Conservation (phyloP, 1,139 yeast species). For the Candida buenavistaensis region DNA sequence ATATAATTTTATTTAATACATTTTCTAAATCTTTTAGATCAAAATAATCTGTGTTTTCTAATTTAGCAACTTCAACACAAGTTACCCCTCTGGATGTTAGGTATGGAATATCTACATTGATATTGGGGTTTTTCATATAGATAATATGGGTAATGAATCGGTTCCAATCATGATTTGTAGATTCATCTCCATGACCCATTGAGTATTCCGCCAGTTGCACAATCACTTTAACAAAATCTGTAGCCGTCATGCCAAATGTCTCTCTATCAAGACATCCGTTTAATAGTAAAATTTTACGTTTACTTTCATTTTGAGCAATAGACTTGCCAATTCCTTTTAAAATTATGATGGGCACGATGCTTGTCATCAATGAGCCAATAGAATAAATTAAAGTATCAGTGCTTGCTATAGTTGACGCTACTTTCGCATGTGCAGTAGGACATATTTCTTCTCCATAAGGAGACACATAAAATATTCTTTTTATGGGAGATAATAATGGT, state of each 20-base stretch:
- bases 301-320: slow-evolving; percentile 35
- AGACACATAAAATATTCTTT: slow-evolving; percentile 74
- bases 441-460: slow-evolving; percentile 88
- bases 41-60: slow-evolving; percentile 23
- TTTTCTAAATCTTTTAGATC: slow-evolving; percentile 33
- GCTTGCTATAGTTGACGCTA: slow-evolving; percentile 48
- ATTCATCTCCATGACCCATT: slow-evolving; percentile 15
- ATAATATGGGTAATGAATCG: slow-evolving; percentile 58
- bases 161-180: slow-evolving; percentile 26
- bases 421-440: slow-evolving; percentile 73
- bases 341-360: slow-evolving; percentile 74
- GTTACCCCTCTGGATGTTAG: slow-evolving; percentile 41
- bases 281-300: slow-evolving; percentile 55
- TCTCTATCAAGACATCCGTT: slow-evolving; percentile 80
- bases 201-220: slow-evolving; percentile 50
- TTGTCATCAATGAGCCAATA: slow-evolving; percentile 87
- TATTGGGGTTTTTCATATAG: slow-evolving; percentile 47
- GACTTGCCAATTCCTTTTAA: slow-evolving; percentile 73
- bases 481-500: slow-evolving; percentile 75
- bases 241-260: slow-evolving; percentile 64
- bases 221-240: slow-evolving; percentile 56
- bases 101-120: slow-evolving; percentile 43
- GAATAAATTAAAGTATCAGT: slow-evolving; percentile 69
- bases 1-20: slow-evolving; percentile 9
- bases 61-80: slow-evolving; percentile 46